Evolutionary conservation across 148 eudicot genomes (phyloP), one percentile per base, ranked within the genome.

Genomic region (Fagopyrum homotropicum): DNA sequence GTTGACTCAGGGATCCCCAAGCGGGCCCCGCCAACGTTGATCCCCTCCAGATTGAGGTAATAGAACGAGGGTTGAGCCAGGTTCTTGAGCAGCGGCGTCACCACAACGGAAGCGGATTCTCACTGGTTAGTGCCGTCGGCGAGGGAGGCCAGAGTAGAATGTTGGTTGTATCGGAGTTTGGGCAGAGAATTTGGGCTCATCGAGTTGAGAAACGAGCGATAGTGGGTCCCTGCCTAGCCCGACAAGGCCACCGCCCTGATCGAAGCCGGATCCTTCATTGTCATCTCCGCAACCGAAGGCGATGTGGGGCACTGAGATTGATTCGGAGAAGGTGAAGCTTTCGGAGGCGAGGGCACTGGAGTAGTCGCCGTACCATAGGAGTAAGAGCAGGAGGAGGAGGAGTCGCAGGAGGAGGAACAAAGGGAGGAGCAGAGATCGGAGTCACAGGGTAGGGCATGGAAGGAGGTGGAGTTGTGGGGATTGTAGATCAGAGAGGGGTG

Each of bases 161-260:
- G 26, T 22, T 22, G 26, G 26, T 22, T 22, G 26, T 22, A 22
- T 22, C 26, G 26, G 26, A 22, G 26, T 22, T 22, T 22, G 26
- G 26, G 26, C 26, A 22, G 26, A 22, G 26, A 22, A 22, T 22
- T 22, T 22, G 26, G 26, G 26, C 26, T 22, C 26, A 22, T 22
- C 26, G 1, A 88, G 84, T 29, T 85, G 89, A 0, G 83, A 78
- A 2, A 83, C 56, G 0, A 88, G 81, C 0, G 91, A 88, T 15
- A 88, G 29, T 0, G 86, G 84, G 1, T 85, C 83, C 0, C 83
- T 77, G 9, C 89, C 91, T 0, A 88, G 77, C 14, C 91, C 87
- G 22, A 82, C 79, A 2, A 84, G 69, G 0, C 91, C 89, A 1
- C 82, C 75, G 9, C 79, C 87, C 3, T 76, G 74, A 30, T 56